Conservation (phyloP, 2,329 filamentous ascomycete genomes). For the Alternaria triticimaculans region DNA sequence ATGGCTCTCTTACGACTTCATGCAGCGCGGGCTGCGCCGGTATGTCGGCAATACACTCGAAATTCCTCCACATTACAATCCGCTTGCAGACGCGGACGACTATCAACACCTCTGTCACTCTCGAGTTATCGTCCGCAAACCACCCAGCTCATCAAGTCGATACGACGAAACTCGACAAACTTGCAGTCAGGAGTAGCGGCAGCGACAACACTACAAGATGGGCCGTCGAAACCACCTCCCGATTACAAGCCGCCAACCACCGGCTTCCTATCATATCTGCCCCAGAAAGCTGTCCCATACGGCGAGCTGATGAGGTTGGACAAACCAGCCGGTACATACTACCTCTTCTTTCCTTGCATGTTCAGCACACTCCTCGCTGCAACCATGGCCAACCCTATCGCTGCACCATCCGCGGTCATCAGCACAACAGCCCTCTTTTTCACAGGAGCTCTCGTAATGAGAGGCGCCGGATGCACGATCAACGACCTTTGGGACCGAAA, state of each 20-base stretch:
- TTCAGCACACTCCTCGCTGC: constrained; percentile 85
- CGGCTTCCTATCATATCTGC: constrained; percentile 74
- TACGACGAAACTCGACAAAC: neutral
- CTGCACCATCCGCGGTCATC: constrained; percentile 66
- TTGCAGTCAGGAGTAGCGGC: constrained; percentile 22
- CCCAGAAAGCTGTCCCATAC: constrained; percentile 75
- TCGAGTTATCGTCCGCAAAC: constrained; percentile 4
- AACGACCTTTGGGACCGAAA: constrained; percentile 92
- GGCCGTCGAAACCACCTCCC: constrained; percentile 19
- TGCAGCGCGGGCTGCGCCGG: neutral
- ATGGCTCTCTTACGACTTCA: constrained; percentile 2
- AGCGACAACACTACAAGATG: constrained; percentile 16
- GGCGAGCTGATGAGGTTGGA: constrained; percentile 82
- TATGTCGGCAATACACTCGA: neutral
- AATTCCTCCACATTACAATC: neutral
- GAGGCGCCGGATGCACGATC: constrained; percentile 85
- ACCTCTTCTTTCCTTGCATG: constrained; percentile 84
- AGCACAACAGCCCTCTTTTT: constrained; percentile 73
- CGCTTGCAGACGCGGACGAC: neutral
- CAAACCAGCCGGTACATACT: constrained; percentile 82
- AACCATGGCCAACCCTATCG: constrained; percentile 68
- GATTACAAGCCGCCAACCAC: constrained; percentile 72
- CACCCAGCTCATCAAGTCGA: constrained; percentile 13
- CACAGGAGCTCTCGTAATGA: constrained; percentile 81
- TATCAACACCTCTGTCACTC: neutral